Conservation (phyloP, 306 rosid genomes). For the Elaeagnus macrophylla region DNA sequence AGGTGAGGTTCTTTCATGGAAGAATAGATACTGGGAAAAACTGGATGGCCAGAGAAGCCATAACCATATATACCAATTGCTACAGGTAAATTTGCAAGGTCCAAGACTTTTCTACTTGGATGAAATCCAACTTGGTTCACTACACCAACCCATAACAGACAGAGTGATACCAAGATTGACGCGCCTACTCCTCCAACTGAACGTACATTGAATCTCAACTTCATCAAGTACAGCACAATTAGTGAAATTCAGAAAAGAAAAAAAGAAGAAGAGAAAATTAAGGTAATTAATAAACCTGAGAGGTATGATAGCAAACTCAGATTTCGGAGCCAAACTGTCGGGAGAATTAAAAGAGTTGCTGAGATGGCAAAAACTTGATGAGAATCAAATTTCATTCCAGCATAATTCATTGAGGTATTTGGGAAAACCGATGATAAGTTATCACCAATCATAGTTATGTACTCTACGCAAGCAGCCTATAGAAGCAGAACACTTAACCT, state of each 20-base stretch:
- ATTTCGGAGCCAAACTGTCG: conserved; percentile 67
- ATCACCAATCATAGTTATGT: conserved; percentile 46
- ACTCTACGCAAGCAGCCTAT: conserved; percentile 67
- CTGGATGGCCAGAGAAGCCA: conserved; percentile 64
- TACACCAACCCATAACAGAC: conserved; percentile 69
- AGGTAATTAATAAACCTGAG: conserved; percentile 52
- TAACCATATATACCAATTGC: conserved; percentile 69
- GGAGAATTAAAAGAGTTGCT: conserved; percentile 50
- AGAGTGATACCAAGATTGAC: conserved; percentile 38
- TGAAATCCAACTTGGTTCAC: conserved; percentile 44
- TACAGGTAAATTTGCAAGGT: conserved; percentile 38
- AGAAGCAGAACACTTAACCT: conserved; percentile 19
- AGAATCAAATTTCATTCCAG: conserved; percentile 29
- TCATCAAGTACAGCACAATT: neutral
- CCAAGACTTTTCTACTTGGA: conserved; percentile 34
- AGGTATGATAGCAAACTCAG: conserved; percentile 54
- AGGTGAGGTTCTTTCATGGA: conserved; percentile 64
- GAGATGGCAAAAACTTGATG: conserved; percentile 37
- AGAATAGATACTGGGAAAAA: conserved; percentile 72
- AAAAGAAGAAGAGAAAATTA: neutral
- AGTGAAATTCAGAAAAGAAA: neutral
- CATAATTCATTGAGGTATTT: conserved; percentile 29
- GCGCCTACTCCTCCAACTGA: conserved; percentile 77
- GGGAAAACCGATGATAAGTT: conserved; percentile 54
- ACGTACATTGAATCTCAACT: neutral